Conservation (phyloP, 1,284 basidiomycete species). For the Malassezia obtusa region DNA sequence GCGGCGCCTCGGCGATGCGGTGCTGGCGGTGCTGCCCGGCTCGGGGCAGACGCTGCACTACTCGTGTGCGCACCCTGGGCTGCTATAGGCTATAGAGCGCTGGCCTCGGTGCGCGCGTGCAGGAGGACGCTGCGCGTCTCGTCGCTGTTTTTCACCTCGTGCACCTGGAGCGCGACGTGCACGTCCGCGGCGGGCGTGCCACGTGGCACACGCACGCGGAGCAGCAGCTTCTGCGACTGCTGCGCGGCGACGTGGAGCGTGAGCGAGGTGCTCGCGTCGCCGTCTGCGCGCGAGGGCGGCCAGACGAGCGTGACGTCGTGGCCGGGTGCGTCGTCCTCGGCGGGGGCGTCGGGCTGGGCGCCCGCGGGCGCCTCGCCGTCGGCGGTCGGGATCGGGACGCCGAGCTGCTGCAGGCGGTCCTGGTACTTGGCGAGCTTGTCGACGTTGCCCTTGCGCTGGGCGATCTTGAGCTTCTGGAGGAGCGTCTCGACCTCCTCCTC, state of each 20-base stretch:
- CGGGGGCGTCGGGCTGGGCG: no score
- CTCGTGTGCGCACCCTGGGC: conserved; percentile 21
- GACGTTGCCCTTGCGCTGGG: conserved; percentile 51
- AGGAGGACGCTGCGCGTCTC: conserved; percentile 35
- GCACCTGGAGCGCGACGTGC: conserved; percentile 28
- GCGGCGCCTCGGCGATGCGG: conserved; percentile 83
- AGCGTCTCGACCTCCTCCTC: conserved; percentile 53
- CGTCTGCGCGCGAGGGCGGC: conserved; percentile 25
- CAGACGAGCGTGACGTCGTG: conserved; percentile 2
- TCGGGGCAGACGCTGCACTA: conserved; percentile 40
- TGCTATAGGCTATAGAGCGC: background rate
- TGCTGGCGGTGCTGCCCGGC: conserved; percentile 67
- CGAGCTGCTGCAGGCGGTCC: conserved; percentile 50
- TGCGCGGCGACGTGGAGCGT: conserved; percentile 34
- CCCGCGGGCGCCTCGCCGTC: background rate
- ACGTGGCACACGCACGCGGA: conserved; percentile 31
- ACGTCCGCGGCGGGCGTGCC: conserved; percentile 26
- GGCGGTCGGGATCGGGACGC: conserved; percentile 37
- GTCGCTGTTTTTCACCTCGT: conserved; percentile 47
- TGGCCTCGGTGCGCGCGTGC: conserved; percentile 1
- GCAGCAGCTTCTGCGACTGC: conserved; percentile 32
- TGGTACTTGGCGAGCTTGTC: conserved; percentile 54
- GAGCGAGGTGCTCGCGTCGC: conserved; percentile 18
- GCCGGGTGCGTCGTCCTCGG: no score
- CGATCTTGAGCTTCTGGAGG: conserved; percentile 54